Base-by-base conservation (phyloP, 768 basidiomycete species). In the Podaxis sp. region DNA sequence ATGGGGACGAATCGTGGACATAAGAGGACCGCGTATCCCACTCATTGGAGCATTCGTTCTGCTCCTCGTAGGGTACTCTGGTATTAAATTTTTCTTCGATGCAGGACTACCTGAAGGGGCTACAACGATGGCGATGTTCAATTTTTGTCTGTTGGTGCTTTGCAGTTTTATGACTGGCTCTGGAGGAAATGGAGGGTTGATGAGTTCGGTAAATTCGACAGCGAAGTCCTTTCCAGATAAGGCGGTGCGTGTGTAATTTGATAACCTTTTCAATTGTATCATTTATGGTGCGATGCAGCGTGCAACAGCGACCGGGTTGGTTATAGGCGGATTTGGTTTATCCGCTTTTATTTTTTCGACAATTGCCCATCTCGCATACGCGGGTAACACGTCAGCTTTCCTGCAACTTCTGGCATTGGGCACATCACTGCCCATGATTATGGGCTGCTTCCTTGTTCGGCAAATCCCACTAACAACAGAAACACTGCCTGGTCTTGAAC, bases 331-430 rank as follows among this genome's bases (percentile, higher is more conserved):
- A 36, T 94, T 93, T 65, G 94, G 95, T 0, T 84, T 98, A 15
- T 94, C 93, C 0, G 95, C 95, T 0, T 96, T 96, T 78, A 79
- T 91, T 65, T 97, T 96, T 75, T 91, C 92, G 12, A 82, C 86
- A 0, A 75, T 96, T 40, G 86, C 93, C 0, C 87, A 89, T 60
- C 68, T 83, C 0, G 71, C 88, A 47, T 96, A 87, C 68, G 86
- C 90, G 0, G 93, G 91, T 0, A 81, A 94, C 67, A 91, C 90
- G 0, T 89, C 88, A 0, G 82, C 86, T 1, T 90, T 96, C 68
- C 74, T 98, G 1, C 79, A 90, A 0, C 74, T 93, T 3, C 84
- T 97, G 4, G 83, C 88, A 0, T 65, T 93, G 2, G 94, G 94
- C 1, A 94, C 93, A 0, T 80, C 91, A 0, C 66, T 88, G 1